Evolutionary conservation across 306 rosid genomes (phyloP), one percentile per base, ranked within the genome.

Genomic region (Lithocarpus polystachyus): DNA sequence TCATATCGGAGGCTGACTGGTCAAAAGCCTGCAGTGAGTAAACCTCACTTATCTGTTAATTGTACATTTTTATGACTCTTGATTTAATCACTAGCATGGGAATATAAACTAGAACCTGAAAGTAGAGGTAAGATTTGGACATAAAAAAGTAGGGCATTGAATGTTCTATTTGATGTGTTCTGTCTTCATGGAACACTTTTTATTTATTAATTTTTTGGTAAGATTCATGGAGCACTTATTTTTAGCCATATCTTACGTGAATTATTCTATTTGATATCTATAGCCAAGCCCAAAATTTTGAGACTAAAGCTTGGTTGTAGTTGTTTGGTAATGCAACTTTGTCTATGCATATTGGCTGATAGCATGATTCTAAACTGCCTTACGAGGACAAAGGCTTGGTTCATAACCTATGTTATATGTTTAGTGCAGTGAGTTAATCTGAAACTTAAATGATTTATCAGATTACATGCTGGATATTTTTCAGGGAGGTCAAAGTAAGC

Each of bases 401-500:
- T 29, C 20, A 61, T 33, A 62, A 62, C 43, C 19, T 19, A 15
- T 62, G 69, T 19, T 26, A 62, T 62, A 19, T 29, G 40, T 15
- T 62, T 29, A 29, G 20, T 62, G 43, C 20, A 62, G 33, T 0
- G n/a, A 62, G 22, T 35, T 64, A 64, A 64, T 64, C 45, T 15
- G 43, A 29, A 15, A 6, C 33, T 28, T 28, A 18, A 17, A 1
- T 29, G 70, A 29, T 29, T 35, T 26, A 43, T 26, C 54, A 57
- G 75, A 83, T 74, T 48, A 51, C 40, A 20, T 72, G 45, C 56
- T 85, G 51, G n/a, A 82, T 78, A 52, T 40, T 62, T n/a, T 79
- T 81, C 84, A 91, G 98, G 96, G 90, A 60, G 80, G 80, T 77
- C 85, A 78, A 76, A 85, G 60, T 82, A 77, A 80, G 80, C 88